Base-by-base conservation (phyloP, 306 rosid species). In the Bauhinia variegata region DNA sequence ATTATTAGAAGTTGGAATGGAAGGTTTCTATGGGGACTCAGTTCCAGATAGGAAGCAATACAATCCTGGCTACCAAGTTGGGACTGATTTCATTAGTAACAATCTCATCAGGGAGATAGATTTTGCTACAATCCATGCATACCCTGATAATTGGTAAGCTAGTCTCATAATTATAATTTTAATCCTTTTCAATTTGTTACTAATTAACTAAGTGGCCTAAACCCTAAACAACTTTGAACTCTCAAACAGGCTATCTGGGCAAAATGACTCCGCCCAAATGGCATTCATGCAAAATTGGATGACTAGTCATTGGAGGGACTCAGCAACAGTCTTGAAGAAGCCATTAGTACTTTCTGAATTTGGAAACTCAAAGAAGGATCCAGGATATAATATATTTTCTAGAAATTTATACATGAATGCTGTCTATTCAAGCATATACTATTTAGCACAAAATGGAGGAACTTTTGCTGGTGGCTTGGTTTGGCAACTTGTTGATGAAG, bases 11-110 rank as follows among this genome's bases (percentile, higher is more conserved):
- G 71, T 86, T 71, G 88, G 96, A 28, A 75, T 86, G 83, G 96
- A 86, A 73, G 96, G 92, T 16, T 89, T 89, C 50, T 80, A 86
- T 65, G 88, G 92, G 13, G 79, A 75, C 54, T 80, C 85, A 8
- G 74, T 42, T 5, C 70, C 78, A 11, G 84, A 71, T 4, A 80
- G 78, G 73, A 80, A 61, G 69, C 83, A 82, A 56, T 73, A 62
- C 68, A 88, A 82, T 59, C 89, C 89, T 43, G 80, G 81, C 13
- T 83, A 48, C 46, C 75, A 78, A 72, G 73, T 78, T 60, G 92
- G 90, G 1, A 75, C 87, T 0, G 87, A 86, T 64, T 86, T 89
- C 70, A 10, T 82, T 10, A 68, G 43, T 63, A 78, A 58, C 60
- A 58, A 80, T 67, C 82, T 76, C 52, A 50, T 86, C 18, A 60